Evolutionary conservation across 2,329 filamentous ascomycete genomes (phyloP), one percentile per base, ranked within the genome.

Genomic region (Tolypocladium ophioglossoides): DNA sequence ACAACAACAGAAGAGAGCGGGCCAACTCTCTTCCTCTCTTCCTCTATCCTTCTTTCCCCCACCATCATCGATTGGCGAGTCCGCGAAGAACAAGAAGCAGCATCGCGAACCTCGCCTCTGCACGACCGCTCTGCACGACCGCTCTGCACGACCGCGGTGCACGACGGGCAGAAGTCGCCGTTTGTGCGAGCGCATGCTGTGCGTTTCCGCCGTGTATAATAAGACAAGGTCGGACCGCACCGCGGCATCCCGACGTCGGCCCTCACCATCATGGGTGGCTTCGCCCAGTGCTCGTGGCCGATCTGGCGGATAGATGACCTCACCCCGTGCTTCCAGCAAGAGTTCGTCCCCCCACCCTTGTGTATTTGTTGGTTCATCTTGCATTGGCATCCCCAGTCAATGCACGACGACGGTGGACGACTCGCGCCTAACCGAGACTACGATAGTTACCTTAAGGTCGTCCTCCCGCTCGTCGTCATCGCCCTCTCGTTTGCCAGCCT

Each of bases 381-480:
- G 32, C 50, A 38, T 39, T 27, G 35, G 20, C 44, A 39, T 20
- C 24, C 46, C 11, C 37, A 27, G 44, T 54, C 63, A 56, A 35
- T 38, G 39, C 51, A 11, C 8, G 16, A 32, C 35, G 14, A 34
- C 37, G 16, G 32, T 44, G 37, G 20, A 37, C 38, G n/a, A 27
- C 46, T 18, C 16, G 24, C 34, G 12, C 3, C 53, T 54, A 20
- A 55, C 50, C 14, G 20, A 49, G 18, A 50, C 18, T 16, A 39
- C 48, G 18, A 50, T 52, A 72, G 70, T 54, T 72, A 70, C 54
- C 68, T 72, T 47, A 85, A 89, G 70, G 83, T 89, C 57, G 75
- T 95, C 49, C 78, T 97, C 53, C 94, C 94, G 53, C 74, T 94
- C 57, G 72, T 85, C 57, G 77, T 86, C 55, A 82, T 91, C 69